Evolutionary conservation across 2,329 filamentous ascomycete genomes (phyloP), one percentile per base, ranked within the genome.

Genomic region (Ceratocystis papillata): DNA sequence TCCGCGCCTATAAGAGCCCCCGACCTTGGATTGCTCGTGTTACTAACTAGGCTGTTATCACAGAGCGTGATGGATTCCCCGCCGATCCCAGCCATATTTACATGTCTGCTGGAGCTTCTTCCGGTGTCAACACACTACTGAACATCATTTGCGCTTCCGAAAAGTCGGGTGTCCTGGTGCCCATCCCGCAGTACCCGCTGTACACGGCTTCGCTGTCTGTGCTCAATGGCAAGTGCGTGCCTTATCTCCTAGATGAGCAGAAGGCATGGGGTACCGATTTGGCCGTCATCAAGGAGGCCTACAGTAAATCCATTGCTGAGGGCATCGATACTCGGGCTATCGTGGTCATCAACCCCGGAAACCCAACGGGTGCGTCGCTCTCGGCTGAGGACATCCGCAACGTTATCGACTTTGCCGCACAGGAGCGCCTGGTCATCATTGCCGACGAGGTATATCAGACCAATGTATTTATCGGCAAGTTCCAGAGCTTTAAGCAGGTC

Each of bases 371-470:
- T 70, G 90, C 91, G 63, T 94, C 87, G 64, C 83, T 99, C 20
- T 80, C 87, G 45, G 83, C 88, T 70, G 81, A 85, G 22, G 90
- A 96, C 73, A 86, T 99, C 75, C 85, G 87, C 72, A 81, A 83
- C 63, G 89, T 97, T n/a, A 82, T 97, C 70, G 85, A 94, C 70
- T 88, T 96, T 69, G 93, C 94, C 48, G 87, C 86, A 33, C 81
- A 92, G 75, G 85, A 96, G 80, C 85, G 87, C 71, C 82, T 99
- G 30, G 91, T 97, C 66, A 81, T 97, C 70, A 84, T 99, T 72
- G 94, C 94, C 64, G 94, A 99, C 73, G 94, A 99, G 77, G 94
- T 99, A 46, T 99, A 99, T 83, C 94, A 99, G 79, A 97, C 94
- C 74, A 99, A 99, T 77, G 89, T 99, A 72, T 99, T 99, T 78